These are phyloP conservation scores for Coprinellus micaceus DNA, from an alignment of 768 basidiomycete species.

Conservation along the genomic window DNA sequence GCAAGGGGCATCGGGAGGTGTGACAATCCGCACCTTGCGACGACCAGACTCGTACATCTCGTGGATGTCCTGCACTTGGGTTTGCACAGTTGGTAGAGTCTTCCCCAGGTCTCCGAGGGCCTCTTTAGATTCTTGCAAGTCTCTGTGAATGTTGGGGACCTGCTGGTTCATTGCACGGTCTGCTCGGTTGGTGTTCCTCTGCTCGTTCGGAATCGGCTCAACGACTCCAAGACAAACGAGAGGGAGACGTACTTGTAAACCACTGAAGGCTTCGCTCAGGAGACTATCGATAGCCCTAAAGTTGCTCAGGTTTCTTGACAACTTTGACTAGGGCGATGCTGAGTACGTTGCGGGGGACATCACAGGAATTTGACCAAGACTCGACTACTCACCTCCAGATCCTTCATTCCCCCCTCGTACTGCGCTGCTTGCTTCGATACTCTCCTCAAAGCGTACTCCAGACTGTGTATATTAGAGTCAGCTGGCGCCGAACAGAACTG, in stretches of 20 bases:
- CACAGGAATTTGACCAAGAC: slow-evolving; percentile 1
- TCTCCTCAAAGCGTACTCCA: slow-evolving; percentile 45
- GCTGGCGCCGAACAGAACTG: too few species aligned
- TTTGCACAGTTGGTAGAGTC: slow-evolving; percentile 57
- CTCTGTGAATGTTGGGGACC: slow-evolving; percentile 56
- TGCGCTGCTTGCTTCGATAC: slow-evolving; percentile 44
- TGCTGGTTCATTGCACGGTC: slow-evolving; percentile 55
- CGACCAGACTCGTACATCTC: slow-evolving; percentile 70
- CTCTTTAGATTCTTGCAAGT: slow-evolving; percentile 60
- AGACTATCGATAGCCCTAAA: slow-evolving; percentile 70
- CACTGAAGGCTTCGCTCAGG: slow-evolving; percentile 59
- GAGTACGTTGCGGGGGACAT: neutral
- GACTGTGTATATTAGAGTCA: slow-evolving; percentile 16
- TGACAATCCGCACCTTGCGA: slow-evolving; percentile 45
- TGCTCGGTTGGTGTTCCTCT: slow-evolving; percentile 60
- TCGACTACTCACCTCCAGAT: slow-evolving; percentile 45
- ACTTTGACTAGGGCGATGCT: slow-evolving; percentile 44
- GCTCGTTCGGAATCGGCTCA: slow-evolving; percentile 2
- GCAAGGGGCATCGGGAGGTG: neutral
- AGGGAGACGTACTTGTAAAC: slow-evolving; percentile 47
- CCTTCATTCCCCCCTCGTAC: slow-evolving; percentile 58
- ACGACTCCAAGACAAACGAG: neutral
- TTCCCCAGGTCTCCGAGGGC: slow-evolving; percentile 54
- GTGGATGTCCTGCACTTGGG: slow-evolving; percentile 59
- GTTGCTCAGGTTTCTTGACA: slow-evolving; percentile 70